Conservation (phyloP, 1,139 yeast species). For the Geotrichum reessii region DNA sequence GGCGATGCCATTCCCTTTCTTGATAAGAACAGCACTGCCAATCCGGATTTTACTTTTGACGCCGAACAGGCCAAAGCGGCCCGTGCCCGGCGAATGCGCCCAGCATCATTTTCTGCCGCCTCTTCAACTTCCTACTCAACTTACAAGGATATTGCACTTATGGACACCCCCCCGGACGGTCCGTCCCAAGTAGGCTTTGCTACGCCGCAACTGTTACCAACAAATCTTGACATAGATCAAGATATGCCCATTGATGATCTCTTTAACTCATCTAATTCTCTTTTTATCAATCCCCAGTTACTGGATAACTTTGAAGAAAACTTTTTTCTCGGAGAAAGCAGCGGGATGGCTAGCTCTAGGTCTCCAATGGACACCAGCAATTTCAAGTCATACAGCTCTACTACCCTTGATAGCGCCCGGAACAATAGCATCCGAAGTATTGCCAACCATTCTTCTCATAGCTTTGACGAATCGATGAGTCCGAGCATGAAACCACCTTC, state of each 20-base stretch:
- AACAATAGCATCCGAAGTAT: conserved; percentile 8
- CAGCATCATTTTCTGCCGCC: conserved; percentile 79
- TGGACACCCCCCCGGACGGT: conserved; percentile 33
- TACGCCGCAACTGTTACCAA: conserved; percentile 60
- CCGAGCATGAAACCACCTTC: conserved; percentile 12
- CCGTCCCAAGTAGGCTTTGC: conserved; percentile 72
- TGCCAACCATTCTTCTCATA: conserved; percentile 4
- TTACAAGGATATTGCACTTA: conserved; percentile 38
- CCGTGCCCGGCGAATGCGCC: conserved; percentile 39
- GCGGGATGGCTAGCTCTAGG: conserved; percentile 19
- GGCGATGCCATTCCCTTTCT: not conserved
- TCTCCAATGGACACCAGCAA: conserved; percentile 5
- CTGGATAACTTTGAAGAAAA: conserved; percentile 22
- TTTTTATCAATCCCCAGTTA: conserved; percentile 35
- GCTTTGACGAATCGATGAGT: conserved; percentile 10
- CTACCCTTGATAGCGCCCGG: conserved; percentile 9
- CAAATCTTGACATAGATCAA: conserved; percentile 29
- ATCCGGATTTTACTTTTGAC: not conserved
- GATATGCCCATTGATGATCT: conserved; percentile 27
- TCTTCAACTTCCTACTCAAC: conserved; percentile 65
- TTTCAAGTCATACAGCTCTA: conserved; percentile 4
- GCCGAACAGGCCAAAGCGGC: not conserved
- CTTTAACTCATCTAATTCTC: conserved; percentile 27
- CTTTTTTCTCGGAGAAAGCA: conserved; percentile 5
- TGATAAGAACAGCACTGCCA: not conserved